Evolutionary conservation across 305 asterid species (phyloP).

Genomic region (Plantago coronopus): DNA sequence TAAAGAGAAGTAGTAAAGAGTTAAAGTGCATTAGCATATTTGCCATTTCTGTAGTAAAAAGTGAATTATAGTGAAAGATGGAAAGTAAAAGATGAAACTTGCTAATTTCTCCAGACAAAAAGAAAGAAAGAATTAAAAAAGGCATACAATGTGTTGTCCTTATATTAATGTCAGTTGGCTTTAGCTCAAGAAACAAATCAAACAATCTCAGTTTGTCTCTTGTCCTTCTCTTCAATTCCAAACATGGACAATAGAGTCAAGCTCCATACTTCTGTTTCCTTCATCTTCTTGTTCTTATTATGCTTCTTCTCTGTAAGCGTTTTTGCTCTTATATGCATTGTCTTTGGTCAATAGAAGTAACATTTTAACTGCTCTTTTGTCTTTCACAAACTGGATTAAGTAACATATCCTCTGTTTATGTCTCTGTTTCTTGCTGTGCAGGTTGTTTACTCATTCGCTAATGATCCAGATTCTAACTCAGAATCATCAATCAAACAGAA

Average conservation of each 20-base stretch:
- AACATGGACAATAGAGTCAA: conserved; percentile 50
- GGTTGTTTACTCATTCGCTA: conserved; percentile 34
- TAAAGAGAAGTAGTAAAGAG: background rate
- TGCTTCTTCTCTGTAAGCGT: conserved; percentile 32
- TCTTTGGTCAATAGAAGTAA: conserved; percentile 19
- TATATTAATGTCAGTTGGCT: conserved; percentile 35
- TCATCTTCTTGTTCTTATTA: conserved; percentile 40
- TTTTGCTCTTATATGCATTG: conserved; percentile 14
- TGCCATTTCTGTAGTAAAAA: conserved; percentile 8
- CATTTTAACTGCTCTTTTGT: conserved; percentile 1
- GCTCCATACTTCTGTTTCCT: conserved; percentile 26
- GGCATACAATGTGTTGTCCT: conserved; percentile 1
- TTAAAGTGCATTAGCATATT: conserved; percentile 32
- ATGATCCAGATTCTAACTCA: conserved; percentile 15
- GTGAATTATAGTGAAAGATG: conserved; percentile 17
- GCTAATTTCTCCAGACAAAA: background rate
- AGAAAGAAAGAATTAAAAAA: background rate
- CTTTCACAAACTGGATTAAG: conserved; percentile 14
- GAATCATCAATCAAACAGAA: conserved; percentile 28
- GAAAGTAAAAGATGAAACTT: conserved; percentile 6
- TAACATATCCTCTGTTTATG: conserved; percentile 1
- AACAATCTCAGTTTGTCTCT: conserved; percentile 23
- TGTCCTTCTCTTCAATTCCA: conserved; percentile 16
- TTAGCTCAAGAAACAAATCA: conserved; percentile 29
- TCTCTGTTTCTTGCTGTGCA: conserved; percentile 19